phyloP scores from a whole-genome alignment of 805 yeast genomes.

The Pichia membranifaciens region DNA sequence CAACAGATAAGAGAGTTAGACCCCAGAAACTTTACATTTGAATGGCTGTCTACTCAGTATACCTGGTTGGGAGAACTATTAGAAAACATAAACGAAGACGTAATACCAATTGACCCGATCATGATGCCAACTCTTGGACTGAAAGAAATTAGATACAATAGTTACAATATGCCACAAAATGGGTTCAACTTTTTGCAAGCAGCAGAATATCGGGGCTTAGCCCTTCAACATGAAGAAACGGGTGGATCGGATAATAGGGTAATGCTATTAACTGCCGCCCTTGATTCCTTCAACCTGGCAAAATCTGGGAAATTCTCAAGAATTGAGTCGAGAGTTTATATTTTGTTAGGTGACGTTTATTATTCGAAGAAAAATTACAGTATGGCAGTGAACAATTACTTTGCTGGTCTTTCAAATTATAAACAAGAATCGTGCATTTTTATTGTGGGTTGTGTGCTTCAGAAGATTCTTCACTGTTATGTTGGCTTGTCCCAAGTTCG shows the following conservation, averaged over 20 bases:
- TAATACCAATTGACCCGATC: slow-evolving; percentile 34
- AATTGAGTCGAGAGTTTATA: slow-evolving; percentile 38
- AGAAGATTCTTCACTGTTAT: slow-evolving; percentile 37
- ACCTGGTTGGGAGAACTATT: slow-evolving; percentile 60
- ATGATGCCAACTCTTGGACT: slow-evolving; percentile 27
- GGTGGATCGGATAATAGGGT: slow-evolving; percentile 13
- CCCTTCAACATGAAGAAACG: background rate
- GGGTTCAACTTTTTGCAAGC: slow-evolving; percentile 40
- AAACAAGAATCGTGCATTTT: slow-evolving; percentile 38
- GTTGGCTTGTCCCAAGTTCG: slow-evolving; percentile 26
- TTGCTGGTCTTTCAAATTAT: slow-evolving; percentile 33
- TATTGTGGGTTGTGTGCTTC: slow-evolving; percentile 30
- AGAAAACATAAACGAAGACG: slow-evolving; percentile 26
- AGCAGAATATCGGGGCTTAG: slow-evolving; percentile 14
- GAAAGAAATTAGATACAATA: slow-evolving; percentile 13
- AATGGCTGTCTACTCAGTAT: slow-evolving; percentile 62
- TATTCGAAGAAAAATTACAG: slow-evolving; percentile 30
- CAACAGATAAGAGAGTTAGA: slow-evolving; percentile 35
- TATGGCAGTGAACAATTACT: slow-evolving; percentile 38
- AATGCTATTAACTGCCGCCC: slow-evolving; percentile 31
- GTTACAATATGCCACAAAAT: slow-evolving; percentile 36
- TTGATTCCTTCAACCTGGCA: slow-evolving; percentile 33
- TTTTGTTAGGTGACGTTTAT: slow-evolving; percentile 47
- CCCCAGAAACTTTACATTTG: background rate
- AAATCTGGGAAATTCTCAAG: slow-evolving; percentile 33